Conservation (phyloP, 2,329 filamentous ascomycete species). For the Dendryphion nanum region DNA sequence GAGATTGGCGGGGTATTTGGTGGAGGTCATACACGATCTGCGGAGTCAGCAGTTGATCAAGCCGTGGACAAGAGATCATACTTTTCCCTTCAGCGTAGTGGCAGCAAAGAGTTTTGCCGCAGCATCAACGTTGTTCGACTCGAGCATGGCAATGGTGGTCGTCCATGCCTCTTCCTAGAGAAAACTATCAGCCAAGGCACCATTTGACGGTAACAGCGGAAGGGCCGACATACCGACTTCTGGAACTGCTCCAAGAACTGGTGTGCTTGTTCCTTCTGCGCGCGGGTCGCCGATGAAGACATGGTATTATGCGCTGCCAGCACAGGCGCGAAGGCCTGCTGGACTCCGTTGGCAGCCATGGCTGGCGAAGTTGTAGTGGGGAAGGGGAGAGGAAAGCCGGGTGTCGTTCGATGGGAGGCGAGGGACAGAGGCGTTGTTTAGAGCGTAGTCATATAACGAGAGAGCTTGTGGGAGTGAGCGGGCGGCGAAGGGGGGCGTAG, state of each 20-base stretch:
- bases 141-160: constrained; percentile 80
- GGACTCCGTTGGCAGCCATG: constrained; percentile 68
- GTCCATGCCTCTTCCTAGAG: constrained; percentile 84
- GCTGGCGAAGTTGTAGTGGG: constrained; percentile 17
- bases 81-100: constrained; percentile 97
- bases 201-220: constrained; percentile 1
- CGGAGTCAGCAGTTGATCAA: constrained; percentile 16
- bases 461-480: too few relatives aligned
- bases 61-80: constrained; percentile 43
- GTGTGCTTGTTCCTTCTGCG: constrained; percentile 85
- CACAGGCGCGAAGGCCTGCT: constrained; percentile 78
- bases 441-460: too few relatives aligned
- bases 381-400: constrained; percentile 16
- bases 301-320: constrained; percentile 88
- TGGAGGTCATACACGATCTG: constrained; percentile 96
- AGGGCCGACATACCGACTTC: constrained; percentile 75
- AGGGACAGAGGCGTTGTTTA: too few relatives aligned
- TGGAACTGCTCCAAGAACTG: constrained; percentile 92
- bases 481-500: too few relatives aligned
- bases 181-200: constrained; percentile 24
- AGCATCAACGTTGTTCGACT: constrained; percentile 70
- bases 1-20: constrained; percentile 75
- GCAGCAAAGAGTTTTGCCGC: constrained; percentile 94
- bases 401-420: constrained; percentile 23
- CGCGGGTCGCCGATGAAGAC: constrained; percentile 76